Conservation (phyloP, 1,139 yeast species). For the Candida dubliniensis region DNA sequence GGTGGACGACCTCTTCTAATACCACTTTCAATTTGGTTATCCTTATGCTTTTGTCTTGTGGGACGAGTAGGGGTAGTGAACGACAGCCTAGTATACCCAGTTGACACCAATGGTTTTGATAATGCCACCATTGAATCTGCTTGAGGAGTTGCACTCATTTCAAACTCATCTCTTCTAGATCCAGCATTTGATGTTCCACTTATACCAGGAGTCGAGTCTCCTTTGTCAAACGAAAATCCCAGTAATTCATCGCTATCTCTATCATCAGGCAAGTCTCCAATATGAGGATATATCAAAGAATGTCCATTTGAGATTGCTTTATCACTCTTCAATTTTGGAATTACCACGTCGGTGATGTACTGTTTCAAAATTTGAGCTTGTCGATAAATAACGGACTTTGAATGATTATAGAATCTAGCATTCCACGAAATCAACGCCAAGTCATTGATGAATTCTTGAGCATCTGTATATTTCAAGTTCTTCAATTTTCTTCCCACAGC, state of each 20-base stretch:
- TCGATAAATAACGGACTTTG: constrained; percentile 62
- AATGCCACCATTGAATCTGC: constrained; percentile 8
- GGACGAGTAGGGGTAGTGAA: constrained; percentile 3
- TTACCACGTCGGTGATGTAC: constrained; percentile 51
- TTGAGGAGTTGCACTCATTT: constrained; percentile 16
- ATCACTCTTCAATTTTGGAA: constrained; percentile 54
- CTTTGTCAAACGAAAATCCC: constrained; percentile 9
- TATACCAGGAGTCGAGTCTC: constrained; percentile 7
- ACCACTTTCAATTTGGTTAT: constrained; percentile 46
- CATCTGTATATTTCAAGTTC: constrained; percentile 51
- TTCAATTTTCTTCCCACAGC: constrained; percentile 45
- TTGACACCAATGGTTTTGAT: constrained; percentile 13
- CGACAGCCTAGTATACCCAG: constrained; percentile 6
- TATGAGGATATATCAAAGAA: constrained; percentile 59
- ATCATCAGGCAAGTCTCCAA: constrained; percentile 73
- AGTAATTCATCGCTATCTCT: constrained; percentile 21
- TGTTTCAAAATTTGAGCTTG: constrained; percentile 73
- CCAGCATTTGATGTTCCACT: constrained; percentile 3
- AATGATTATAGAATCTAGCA: constrained; percentile 79
- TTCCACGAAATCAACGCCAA: constrained; percentile 86
- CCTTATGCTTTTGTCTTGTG: constrained; percentile 10
- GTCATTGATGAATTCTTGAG: constrained; percentile 73
- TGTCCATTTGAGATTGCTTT: constrained; percentile 40
- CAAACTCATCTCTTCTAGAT: constrained; percentile 11
- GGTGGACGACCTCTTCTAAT: constrained; percentile 93